Percentiles rank a stretch among this genome's conserved stretches.
Evolutionary conservation across 108 stramenopile species (phyloP).

Genomic region (Nitzschia putrida): DNA sequence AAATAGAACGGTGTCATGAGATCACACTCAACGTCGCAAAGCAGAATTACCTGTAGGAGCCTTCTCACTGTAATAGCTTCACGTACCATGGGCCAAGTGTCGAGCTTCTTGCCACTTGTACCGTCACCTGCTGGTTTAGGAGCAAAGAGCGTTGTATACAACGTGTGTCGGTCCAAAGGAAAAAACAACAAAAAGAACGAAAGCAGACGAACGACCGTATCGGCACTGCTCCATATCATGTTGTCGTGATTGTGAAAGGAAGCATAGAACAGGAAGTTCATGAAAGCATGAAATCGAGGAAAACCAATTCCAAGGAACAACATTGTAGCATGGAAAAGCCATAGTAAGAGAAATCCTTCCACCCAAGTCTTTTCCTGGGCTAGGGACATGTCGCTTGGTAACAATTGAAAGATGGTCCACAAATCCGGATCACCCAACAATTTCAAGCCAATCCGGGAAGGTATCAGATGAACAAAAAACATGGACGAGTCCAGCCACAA

Average conservation of each 20-base stretch:
- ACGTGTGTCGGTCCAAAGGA: not conserved
- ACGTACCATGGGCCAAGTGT: slow-evolving; percentile 3
- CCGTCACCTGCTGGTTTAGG: no score
- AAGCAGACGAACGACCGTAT: not conserved
- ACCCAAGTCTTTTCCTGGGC: not conserved
- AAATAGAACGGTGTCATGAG: not conserved
- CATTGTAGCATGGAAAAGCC: not conserved
- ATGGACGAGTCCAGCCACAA: not conserved
- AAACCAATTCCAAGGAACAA: not conserved
- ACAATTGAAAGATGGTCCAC: not conserved
- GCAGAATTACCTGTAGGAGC: no score
- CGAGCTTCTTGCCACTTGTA: not conserved
- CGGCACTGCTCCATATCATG: slow-evolving; percentile 2
- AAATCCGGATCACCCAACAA: not conserved
- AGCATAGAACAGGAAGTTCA: not conserved
- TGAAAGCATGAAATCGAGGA: not conserved
- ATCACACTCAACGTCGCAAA: no score
- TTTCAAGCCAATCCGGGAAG: not conserved
- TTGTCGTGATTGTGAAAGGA: slow-evolving; percentile 1
- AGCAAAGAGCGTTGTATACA: not conserved
- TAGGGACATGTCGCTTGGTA: not conserved
- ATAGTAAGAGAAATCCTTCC: not conserved
- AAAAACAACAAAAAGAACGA: not conserved
- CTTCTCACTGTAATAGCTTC: no score
- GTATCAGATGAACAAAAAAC: not conserved